Evolutionary conservation across 177 flowering plant species (phyloP).

Genomic region (Telopea speciosissima): DNA sequence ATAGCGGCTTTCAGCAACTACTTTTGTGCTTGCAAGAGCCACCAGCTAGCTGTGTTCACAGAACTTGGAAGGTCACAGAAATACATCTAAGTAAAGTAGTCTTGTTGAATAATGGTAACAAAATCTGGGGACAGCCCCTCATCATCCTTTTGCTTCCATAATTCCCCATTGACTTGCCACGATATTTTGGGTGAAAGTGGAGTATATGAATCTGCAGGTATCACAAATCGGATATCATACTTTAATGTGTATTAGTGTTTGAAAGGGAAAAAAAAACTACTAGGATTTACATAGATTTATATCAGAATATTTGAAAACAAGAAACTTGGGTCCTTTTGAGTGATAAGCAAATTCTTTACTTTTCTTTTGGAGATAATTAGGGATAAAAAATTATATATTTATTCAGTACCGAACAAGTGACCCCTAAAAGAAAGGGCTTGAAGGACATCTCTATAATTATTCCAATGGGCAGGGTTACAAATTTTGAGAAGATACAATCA

Average conservation of each 20-base stretch:
- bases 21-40: conserved; percentile 3
- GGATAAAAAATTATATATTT: no score
- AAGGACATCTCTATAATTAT: no score
- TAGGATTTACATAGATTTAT: no score
- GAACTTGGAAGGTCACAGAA: neutral
- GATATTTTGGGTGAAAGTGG: conserved; percentile 60
- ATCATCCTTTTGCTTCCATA: conserved; percentile 62
- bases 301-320: no score
- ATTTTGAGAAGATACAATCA: neutral
- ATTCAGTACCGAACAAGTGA: no score
- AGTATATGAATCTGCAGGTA: conserved; percentile 51
- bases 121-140: conserved; percentile 41
- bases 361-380: no score
- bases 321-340: neutral
- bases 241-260: neutral
- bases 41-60: neutral
- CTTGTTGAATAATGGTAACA: conserved; percentile 41
- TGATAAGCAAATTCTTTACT: no score
- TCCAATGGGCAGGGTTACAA: neutral
- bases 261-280: neutral
- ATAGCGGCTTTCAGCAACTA: conserved; percentile 10
- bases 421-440: neutral
- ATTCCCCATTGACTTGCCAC: conserved; percentile 62
- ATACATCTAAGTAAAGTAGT: conserved; percentile 34
- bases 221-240: neutral